A percentile compares a stretch with the other conserved stretches of the same genome.
Conservation (phyloP, 225 moss, liverwort and hornwort species). For the Anthoceros angustus region DNA sequence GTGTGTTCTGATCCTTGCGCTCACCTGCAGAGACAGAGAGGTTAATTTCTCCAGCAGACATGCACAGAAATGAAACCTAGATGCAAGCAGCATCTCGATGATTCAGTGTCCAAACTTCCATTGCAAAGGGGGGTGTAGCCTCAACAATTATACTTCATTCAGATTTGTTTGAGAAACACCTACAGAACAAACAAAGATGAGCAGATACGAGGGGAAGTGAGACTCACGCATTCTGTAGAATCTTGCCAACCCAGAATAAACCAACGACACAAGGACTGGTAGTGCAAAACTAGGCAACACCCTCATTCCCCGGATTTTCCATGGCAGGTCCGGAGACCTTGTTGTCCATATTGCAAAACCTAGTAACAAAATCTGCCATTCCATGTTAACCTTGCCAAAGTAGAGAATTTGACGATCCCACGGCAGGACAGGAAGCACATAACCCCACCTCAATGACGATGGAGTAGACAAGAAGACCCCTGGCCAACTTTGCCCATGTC, state of each 20-base stretch:
- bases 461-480: conserved; percentile 71
- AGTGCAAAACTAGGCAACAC: conserved; percentile 78
- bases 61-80: background rate
- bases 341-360: conserved; percentile 72
- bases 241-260: conserved; percentile 77
- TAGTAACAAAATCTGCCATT: conserved; percentile 40
- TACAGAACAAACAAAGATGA: no score
- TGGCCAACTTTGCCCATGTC: conserved; percentile 75
- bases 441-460: conserved; percentile 64
- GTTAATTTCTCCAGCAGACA: no score
- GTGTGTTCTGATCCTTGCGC: conserved; percentile 69
- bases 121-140: no score
- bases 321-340: conserved; percentile 52
- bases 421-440: background rate
- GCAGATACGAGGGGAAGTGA: background rate
- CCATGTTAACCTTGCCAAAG: background rate
- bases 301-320: conserved; percentile 64
- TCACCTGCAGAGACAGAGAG: conserved; percentile 45
- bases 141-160: no score
- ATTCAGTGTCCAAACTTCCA: background rate
- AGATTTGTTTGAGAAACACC: no score
- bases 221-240: conserved; percentile 79
- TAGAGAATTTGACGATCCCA: background rate
- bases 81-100: background rate
- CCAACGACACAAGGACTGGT: conserved; percentile 55